phyloP scores from a whole-genome alignment of 441 rosid genomes.

The Kokia cookei region DNA sequence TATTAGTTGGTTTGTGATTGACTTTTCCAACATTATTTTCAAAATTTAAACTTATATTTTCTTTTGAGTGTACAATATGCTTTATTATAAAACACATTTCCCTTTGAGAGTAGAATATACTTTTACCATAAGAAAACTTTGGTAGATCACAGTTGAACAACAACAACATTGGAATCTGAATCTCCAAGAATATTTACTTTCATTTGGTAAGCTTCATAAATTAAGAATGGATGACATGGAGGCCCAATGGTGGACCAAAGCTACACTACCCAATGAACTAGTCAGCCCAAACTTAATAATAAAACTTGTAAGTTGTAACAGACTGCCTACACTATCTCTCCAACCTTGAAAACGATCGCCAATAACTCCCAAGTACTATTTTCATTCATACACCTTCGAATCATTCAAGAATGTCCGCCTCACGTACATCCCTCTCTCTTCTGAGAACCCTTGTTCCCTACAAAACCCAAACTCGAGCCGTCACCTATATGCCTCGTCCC shows the following conservation, averaged over 20 bases:
- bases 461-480: slow-evolving; percentile 41
- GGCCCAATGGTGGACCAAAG: too few species aligned
- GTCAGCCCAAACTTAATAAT: too few species aligned
- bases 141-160: neutral
- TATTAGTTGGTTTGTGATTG: too few species aligned
- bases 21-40: too few species aligned
- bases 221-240: too few species aligned
- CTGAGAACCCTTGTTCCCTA: slow-evolving; percentile 17
- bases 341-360: neutral
- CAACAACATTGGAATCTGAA: neutral
- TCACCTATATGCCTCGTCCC: slow-evolving; percentile 98
- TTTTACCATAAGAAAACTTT: too few species aligned
- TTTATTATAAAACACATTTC: too few species aligned
- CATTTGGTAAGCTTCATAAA: too few species aligned
- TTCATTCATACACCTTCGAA: neutral
- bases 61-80: too few species aligned
- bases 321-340: neutral
- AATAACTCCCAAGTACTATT: neutral
- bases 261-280: neutral
- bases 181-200: neutral
- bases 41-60: too few species aligned
- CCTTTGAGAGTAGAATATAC: too few species aligned
- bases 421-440: slow-evolving; percentile 25
- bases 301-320: too few species aligned
- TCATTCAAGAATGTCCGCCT: slow-evolving; percentile 20